phyloP scores from a whole-genome alignment of 2,329 filamentous ascomycete genomes.

The Aspergillus chevalieri region DNA sequence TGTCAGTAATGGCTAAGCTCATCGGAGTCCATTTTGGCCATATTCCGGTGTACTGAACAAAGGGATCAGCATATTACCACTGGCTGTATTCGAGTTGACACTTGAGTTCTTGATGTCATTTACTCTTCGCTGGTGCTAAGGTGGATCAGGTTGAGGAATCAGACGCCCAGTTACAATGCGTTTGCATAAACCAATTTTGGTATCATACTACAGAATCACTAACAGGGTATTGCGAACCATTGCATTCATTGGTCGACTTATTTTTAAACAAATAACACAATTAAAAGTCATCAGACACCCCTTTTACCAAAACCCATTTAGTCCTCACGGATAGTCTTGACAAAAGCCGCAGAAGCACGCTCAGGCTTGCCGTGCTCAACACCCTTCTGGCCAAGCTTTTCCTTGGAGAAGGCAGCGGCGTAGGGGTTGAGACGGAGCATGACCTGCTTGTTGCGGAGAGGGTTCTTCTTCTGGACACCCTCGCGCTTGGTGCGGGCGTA shows the following conservation, averaged over 20 bases:
- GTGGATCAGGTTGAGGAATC: no score
- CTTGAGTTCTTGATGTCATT: no score
- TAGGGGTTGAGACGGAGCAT: conserved; percentile 98
- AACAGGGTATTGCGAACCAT: conserved; percentile 18
- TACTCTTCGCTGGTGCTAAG: no score
- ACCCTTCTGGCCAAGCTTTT: conserved; percentile 70
- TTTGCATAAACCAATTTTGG: no score
- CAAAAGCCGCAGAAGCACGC: conserved; percentile 49
- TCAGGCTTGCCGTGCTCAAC: conserved; percentile 57
- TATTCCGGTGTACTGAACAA: no score
- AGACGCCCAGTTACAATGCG: no score
- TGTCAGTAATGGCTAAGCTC: no score
- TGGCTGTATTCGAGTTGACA: no score
- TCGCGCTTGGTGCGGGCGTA: conserved; percentile 82
- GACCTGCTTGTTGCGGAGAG: conserved; percentile 97
- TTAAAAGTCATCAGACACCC: conserved; percentile 13
- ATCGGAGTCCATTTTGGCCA: no score
- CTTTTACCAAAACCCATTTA: conserved; percentile 30
- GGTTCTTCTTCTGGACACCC: conserved; percentile 99
- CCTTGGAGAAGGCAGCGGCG: conserved; percentile 81
- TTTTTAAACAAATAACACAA: conserved; percentile 17
- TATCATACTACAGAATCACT: no score
- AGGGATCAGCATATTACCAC: no score
- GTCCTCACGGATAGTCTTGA: conserved; percentile 46
- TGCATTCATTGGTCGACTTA: conserved; percentile 20